A percentile compares a stretch with the other conserved stretches of the same genome.
Evolutionary conservation across 73 alveolate species (phyloP).

Genomic region (Paramecium octaurelia): DNA sequence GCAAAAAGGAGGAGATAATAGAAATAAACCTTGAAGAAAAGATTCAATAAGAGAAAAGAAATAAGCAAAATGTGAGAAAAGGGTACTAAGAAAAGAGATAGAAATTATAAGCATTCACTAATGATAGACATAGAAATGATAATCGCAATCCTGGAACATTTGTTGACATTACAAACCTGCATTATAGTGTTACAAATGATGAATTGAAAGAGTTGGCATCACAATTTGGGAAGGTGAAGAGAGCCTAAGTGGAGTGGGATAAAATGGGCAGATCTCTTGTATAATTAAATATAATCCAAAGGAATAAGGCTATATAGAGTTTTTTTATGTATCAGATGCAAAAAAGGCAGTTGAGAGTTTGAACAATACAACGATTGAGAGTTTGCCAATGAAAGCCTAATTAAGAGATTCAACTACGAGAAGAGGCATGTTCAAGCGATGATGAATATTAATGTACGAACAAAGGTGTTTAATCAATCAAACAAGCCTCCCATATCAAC

Average conservation of each 20-base stretch:
- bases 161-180: constrained; percentile 18
- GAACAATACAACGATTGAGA: background rate
- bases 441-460: background rate
- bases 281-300: background rate
- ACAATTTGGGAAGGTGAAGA: background rate
- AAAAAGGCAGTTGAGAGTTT: constrained; percentile 8
- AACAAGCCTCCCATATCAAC: constrained; percentile 46
- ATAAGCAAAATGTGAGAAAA: background rate
- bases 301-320: background rate
- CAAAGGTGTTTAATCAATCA: constrained; percentile 10
- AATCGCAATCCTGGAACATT: background rate
- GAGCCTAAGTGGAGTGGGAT: constrained; percentile 22
- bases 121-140: background rate
- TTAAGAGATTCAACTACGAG: background rate
- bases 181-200: constrained; percentile 30
- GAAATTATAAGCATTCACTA: background rate
- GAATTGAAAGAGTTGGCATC: constrained; percentile 16
- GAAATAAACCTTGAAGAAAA: background rate
- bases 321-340: background rate
- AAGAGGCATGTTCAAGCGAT: constrained; percentile 25
- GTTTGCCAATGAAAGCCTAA: constrained; percentile 25
- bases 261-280: constrained; percentile 36
- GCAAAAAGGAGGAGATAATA: background rate
- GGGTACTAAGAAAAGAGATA: background rate
- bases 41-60: background rate